Evolutionary conservation across 23 red algal genomes (phyloP), one percentile per base, ranked within the genome.

Genomic region (Chondrus crispus): DNA sequence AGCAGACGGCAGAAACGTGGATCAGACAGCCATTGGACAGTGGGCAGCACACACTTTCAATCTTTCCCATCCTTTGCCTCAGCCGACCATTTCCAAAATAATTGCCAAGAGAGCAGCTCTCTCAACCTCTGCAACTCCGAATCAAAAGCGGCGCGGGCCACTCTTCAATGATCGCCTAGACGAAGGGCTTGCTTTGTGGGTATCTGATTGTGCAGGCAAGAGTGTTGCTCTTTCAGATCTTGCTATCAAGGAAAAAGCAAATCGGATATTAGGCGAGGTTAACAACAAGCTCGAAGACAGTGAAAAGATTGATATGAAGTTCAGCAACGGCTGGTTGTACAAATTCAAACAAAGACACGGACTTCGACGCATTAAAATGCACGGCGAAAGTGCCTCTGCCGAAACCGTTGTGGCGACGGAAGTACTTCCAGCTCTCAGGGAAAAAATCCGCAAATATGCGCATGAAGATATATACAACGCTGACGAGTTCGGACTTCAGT

Each of bases 151-250:
- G n/a, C n/a, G n/a, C n/a, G n/a, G n/a, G n/a, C n/a, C n/a, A n/a
- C n/a, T n/a, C n/a, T n/a, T n/a, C n/a, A n/a, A 64, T 2, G 29
- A 77, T 42, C 71, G 37, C 0, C 73, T 90, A 30, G 87, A 90
- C 29, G 54, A 81, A 37, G 70, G 55, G 16, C 71, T 81, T 48
- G 78, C 80, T 46, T 58, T 42, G 28, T 90, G 87, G 73, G 55
- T 90, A 39, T 69, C 52, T 78, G 87, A 78, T 37, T 73, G 80
- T 53, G 49, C 78, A 20, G 26, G 55, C 48, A 69, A 54, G 14
- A 26, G 72, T n/a, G 72, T 69, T 71, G 40, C 50, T 68, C 46
- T 90, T 16, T 74, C 71, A 13, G 72, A 62, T 24, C 53, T 41
- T 4, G 80, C 62, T 7, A 72, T 80, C 11, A 3, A 54, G 30